Evolutionary conservation across 345 rosid species (phyloP).

Genomic region (Eutrema heterophyllum): DNA sequence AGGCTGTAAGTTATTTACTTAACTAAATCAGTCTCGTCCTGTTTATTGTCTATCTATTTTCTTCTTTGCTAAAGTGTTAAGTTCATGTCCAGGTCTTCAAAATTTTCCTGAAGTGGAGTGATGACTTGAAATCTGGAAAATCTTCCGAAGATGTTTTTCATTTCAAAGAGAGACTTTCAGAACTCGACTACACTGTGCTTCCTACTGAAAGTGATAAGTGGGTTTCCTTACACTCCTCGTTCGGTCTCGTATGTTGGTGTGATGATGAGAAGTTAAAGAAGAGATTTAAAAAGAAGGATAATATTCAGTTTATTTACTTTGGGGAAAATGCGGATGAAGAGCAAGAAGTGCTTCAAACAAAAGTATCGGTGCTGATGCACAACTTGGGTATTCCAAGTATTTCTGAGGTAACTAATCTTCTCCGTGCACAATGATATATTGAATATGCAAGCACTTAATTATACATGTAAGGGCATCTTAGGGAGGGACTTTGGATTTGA

Average conservation of each 20-base stretch:
- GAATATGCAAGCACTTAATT: neutral
- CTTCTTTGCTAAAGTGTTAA: slow-evolving; percentile 19
- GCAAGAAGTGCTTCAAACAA: slow-evolving; percentile 46
- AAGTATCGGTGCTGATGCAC: slow-evolving; percentile 54
- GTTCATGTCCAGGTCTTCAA: slow-evolving; percentile 61
- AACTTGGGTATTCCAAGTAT: slow-evolving; percentile 75
- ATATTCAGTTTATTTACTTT: slow-evolving; percentile 57
- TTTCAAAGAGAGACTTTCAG: slow-evolving; percentile 56
- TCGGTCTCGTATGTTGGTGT: slow-evolving; percentile 82
- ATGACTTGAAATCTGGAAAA: slow-evolving; percentile 56
- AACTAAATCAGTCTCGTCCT: neutral
- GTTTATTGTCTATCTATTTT: neutral
- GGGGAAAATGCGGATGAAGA: slow-evolving; percentile 49
- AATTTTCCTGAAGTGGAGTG: slow-evolving; percentile 77
- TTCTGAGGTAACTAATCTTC: slow-evolving; percentile 53
- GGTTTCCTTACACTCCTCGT: slow-evolving; percentile 84
- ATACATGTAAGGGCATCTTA: neutral
- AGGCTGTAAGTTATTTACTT: slow-evolving; percentile 51
- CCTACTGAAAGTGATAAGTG: slow-evolving; percentile 69
- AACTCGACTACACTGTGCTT: slow-evolving; percentile 60
- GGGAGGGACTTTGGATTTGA: neutral
- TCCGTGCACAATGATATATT: slow-evolving; percentile 3
- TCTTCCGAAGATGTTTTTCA: slow-evolving; percentile 47
- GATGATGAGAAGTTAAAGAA: slow-evolving; percentile 60
- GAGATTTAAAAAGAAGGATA: slow-evolving; percentile 53